Percentiles rank a stretch among this genome's conserved stretches.
Conservation (phyloP, 116 monocot genomes). For the Iris pallida region DNA sequence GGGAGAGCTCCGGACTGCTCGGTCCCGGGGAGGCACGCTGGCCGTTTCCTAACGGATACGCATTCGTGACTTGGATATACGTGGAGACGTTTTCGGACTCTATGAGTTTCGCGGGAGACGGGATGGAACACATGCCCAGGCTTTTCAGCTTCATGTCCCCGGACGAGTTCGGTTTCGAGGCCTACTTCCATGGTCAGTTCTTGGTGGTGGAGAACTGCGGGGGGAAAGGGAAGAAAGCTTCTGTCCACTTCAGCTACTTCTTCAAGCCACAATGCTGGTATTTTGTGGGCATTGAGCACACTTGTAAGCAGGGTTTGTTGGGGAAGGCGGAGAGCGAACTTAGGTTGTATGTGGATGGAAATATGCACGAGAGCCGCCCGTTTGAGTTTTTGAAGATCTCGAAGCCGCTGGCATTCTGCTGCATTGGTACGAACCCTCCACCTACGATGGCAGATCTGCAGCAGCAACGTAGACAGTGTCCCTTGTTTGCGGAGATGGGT, state of each 20-base stretch:
- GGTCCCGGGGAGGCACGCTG: constrained; percentile 79
- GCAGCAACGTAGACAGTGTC: constrained; percentile 68
- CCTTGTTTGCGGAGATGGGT: constrained; percentile 96
- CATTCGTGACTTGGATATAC: constrained; percentile 92
- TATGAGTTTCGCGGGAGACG: constrained; percentile 63
- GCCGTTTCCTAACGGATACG: constrained; percentile 92
- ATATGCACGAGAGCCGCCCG: constrained; percentile 67
- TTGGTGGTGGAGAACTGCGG: constrained; percentile 76
- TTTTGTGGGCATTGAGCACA: constrained; percentile 88
- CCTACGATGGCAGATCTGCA: constrained; percentile 86
- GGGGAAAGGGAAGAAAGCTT: constrained; percentile 81
- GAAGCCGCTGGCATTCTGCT: constrained; percentile 78
- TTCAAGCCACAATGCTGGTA: constrained; percentile 95
- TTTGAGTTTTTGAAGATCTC: constrained; percentile 89
- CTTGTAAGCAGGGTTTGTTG: constrained; percentile 73
- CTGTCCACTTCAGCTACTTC: constrained; percentile 73
- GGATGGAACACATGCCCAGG: constrained; percentile 79
- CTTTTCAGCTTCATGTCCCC: constrained; percentile 89
- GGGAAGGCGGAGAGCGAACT: constrained; percentile 89
- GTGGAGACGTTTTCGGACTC: constrained; percentile 81
- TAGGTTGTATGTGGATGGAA: constrained; percentile 86
- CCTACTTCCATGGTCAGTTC: constrained; percentile 97
- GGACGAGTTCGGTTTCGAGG: constrained; percentile 80
- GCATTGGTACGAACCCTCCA: constrained; percentile 95
- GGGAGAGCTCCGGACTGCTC: constrained; percentile 87